phyloP scores from a whole-genome alignment of 805 yeast species.

The Schizosaccharomyces osmophilus region DNA sequence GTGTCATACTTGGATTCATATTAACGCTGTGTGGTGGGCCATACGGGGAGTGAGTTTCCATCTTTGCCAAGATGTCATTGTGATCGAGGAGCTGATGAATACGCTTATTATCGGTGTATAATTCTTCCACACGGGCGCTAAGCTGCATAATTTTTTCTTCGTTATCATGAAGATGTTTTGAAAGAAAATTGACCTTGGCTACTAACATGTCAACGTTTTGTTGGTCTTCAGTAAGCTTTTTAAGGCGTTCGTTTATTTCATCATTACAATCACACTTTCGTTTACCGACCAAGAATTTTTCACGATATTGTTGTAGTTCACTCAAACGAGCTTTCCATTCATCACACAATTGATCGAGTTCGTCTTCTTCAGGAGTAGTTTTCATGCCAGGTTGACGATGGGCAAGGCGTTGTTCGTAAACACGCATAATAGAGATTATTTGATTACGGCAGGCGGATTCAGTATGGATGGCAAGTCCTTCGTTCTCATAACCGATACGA shows the following conservation, averaged over 20 bases:
- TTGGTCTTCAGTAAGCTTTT: neutral
- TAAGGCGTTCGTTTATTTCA: neutral
- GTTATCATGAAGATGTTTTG: neutral
- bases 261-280: conserved; percentile 1
- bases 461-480: neutral
- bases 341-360: neutral
- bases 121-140: neutral
- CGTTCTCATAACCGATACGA: neutral
- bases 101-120: neutral
- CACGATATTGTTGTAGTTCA: neutral
- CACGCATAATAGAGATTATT: neutral
- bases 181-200: neutral
- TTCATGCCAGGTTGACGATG: conserved; percentile 1
- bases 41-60: neutral
- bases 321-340: neutral
- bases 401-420: neutral
- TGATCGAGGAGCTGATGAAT: neutral
- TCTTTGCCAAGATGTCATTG: conserved; percentile 23
- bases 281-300: neutral
- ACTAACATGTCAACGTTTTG: neutral
- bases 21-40: neutral
- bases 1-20: neutral
- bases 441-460: neutral
- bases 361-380: neutral
- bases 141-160: neutral